These are phyloP conservation scores for Danielozyma ontarioensis DNA, from an alignment of 805 yeast genomes.

Conservation along the genomic window DNA sequence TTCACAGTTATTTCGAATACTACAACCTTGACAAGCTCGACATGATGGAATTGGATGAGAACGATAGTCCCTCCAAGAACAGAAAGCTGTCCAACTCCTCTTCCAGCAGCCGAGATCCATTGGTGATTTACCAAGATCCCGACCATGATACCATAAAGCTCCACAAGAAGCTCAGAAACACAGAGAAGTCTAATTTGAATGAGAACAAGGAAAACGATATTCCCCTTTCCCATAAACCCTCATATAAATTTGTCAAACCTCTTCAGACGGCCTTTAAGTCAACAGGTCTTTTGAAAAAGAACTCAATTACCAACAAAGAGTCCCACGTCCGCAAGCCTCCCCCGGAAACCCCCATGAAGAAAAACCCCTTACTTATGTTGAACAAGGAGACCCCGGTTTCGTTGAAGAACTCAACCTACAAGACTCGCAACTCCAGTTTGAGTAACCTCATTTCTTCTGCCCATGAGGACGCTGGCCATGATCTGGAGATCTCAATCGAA, in stretches of 20 bases:
- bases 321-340: slow-evolving; percentile 26
- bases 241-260: slow-evolving; percentile 72
- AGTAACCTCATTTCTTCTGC: slow-evolving; percentile 14
- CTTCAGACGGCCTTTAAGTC: slow-evolving; percentile 79
- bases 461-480: slow-evolving; percentile 14
- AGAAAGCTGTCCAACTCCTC: slow-evolving; percentile 20
- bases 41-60: slow-evolving; percentile 12
- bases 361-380: slow-evolving; percentile 33
- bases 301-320: slow-evolving; percentile 14
- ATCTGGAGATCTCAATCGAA: slow-evolving; percentile 33
- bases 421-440: slow-evolving; percentile 8
- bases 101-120: slow-evolving; percentile 8
- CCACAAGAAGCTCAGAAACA: slow-evolving; percentile 2
- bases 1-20: slow-evolving; percentile 13
- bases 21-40: slow-evolving; percentile 24
- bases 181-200: slow-evolving; percentile 1
- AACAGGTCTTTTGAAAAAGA: slow-evolving; percentile 62
- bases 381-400: slow-evolving; percentile 11
- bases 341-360: slow-evolving; percentile 42
- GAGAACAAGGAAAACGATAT: slow-evolving; percentile 34
- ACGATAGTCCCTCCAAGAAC: slow-evolving; percentile 26
- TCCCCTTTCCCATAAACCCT: slow-evolving; percentile 12
- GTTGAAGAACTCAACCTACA: not conserved
- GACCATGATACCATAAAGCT: slow-evolving; percentile 3
- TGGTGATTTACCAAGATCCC: slow-evolving; percentile 21